Conservation (phyloP, 495 filamentous ascomycete genomes). For the Talaromyces nanjingensis region DNA sequence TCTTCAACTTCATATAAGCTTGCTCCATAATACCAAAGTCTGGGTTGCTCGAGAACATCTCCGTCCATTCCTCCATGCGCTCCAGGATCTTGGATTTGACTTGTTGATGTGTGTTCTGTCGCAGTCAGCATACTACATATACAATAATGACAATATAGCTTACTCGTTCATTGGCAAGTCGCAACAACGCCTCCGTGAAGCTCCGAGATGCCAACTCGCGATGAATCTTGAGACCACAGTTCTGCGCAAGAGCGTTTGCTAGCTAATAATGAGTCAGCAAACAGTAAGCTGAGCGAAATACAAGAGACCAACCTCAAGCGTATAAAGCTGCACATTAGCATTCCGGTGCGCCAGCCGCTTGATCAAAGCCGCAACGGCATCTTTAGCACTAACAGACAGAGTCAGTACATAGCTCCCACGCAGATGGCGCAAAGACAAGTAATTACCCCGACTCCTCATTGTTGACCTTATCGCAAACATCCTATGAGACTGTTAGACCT, state of each 20-base stretch:
- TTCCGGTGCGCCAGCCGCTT: constrained; percentile 95
- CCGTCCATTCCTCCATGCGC: constrained; percentile 91
- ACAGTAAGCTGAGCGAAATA: too few species aligned
- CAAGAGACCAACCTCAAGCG: constrained; percentile 68
- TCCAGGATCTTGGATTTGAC: constrained; percentile 97
- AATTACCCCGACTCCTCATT: constrained; percentile 53
- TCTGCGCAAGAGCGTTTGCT: constrained; percentile 89
- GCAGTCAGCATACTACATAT: neutral
- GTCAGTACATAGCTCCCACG: constrained; percentile 13
- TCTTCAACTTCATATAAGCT: constrained; percentile 83
- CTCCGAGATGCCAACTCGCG: constrained; percentile 88
- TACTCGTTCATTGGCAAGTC: constrained; percentile 80
- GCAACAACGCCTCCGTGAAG: constrained; percentile 90
- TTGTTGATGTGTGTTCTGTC: constrained; percentile 83
- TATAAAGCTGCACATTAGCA: constrained; percentile 98
- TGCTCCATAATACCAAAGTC: constrained; percentile 98
- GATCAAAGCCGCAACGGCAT: constrained; percentile 89
- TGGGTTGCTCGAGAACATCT: constrained; percentile 85
- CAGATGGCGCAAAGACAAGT: neutral
- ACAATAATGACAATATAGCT: constrained; percentile 7
- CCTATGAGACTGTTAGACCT: constrained; percentile 34
- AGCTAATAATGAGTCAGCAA: too few species aligned
- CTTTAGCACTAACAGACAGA: constrained; percentile 56
- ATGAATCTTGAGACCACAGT: constrained; percentile 87
- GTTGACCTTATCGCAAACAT: constrained; percentile 91